These are phyloP conservation scores for Sporisorium graminicola DNA, from an alignment of 1,284 basidiomycete species.

Conservation along the genomic window DNA sequence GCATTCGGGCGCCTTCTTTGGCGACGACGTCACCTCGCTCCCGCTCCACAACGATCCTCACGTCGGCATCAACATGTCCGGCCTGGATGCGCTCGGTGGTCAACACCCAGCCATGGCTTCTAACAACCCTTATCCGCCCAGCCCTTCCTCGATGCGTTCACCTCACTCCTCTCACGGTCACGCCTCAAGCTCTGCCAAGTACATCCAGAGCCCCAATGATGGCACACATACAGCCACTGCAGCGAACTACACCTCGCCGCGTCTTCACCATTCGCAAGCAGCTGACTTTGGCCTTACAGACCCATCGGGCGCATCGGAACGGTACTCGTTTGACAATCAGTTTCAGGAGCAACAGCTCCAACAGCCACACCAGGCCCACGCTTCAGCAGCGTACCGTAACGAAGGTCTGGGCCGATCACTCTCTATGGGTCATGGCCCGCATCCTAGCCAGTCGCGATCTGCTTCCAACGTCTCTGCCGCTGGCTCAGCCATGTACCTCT, in stretches of 20 bases:
- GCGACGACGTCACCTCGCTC: slow-evolving; percentile 41
- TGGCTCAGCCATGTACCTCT: slow-evolving; percentile 44
- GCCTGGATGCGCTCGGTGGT: slow-evolving; percentile 23
- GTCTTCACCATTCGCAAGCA: slow-evolving; percentile 32
- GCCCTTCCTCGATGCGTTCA: slow-evolving; percentile 42
- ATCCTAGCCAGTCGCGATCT: slow-evolving; percentile 28
- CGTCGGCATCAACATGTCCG: slow-evolving; percentile 56
- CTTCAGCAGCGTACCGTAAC: slow-evolving; percentile 31
- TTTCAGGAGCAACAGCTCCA: slow-evolving; percentile 21
- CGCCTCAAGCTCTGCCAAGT: slow-evolving; percentile 29
- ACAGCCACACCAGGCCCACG: slow-evolving; percentile 14
- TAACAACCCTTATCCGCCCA: slow-evolving; percentile 30
- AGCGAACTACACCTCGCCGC: slow-evolving; percentile 38
- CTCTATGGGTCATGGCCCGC: slow-evolving; percentile 50
- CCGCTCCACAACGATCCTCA: slow-evolving; percentile 49
- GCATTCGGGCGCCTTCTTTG: slow-evolving; percentile 48
- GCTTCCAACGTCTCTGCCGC: slow-evolving; percentile 17
- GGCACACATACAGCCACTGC: slow-evolving; percentile 7
- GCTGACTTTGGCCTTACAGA: slow-evolving; percentile 22
- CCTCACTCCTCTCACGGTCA: slow-evolving; percentile 44
- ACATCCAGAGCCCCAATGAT: slow-evolving; percentile 25
- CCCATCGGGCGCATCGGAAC: slow-evolving; percentile 11
- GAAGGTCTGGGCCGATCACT: slow-evolving; percentile 41
- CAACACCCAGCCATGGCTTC: slow-evolving; percentile 26
- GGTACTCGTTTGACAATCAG: slow-evolving; percentile 39